These are phyloP conservation scores for Trapa bicornis DNA, from an alignment of 345 rosid genomes.

Conservation along the genomic window DNA sequence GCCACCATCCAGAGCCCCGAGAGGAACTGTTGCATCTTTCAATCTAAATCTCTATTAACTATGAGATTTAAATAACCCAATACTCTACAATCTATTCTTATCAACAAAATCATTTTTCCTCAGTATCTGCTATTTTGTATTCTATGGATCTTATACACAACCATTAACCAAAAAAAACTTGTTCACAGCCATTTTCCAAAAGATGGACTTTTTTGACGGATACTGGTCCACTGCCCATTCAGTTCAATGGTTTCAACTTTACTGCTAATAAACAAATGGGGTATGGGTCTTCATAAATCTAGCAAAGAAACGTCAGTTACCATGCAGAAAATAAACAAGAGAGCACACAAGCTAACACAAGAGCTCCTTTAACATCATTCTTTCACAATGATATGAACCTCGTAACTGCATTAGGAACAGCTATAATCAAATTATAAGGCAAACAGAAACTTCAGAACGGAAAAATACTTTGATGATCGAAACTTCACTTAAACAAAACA, in stretches of 20 bases:
- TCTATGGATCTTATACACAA: neutral
- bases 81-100: neutral
- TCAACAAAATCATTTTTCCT: neutral
- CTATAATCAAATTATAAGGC: neutral
- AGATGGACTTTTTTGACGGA: too few species aligned
- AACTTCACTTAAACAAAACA: constrained; percentile 7
- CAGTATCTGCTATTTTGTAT: neutral
- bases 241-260: neutral
- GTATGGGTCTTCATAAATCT: neutral
- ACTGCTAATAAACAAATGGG: neutral
- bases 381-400: neutral
- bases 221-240: neutral
- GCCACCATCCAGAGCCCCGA: neutral
- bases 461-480: neutral
- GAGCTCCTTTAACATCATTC: neutral
- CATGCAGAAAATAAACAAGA: neutral
- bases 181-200: too few species aligned
- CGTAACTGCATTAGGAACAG: neutral
- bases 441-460: neutral
- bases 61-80: neutral
- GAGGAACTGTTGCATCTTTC: neutral
- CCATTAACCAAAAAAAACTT: neutral
- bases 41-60: neutral
- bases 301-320: neutral
- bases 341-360: neutral